Evolutionary conservation across 2,329 filamentous ascomycete species (phyloP).

Genomic region (Coniochaeta sp.): DNA sequence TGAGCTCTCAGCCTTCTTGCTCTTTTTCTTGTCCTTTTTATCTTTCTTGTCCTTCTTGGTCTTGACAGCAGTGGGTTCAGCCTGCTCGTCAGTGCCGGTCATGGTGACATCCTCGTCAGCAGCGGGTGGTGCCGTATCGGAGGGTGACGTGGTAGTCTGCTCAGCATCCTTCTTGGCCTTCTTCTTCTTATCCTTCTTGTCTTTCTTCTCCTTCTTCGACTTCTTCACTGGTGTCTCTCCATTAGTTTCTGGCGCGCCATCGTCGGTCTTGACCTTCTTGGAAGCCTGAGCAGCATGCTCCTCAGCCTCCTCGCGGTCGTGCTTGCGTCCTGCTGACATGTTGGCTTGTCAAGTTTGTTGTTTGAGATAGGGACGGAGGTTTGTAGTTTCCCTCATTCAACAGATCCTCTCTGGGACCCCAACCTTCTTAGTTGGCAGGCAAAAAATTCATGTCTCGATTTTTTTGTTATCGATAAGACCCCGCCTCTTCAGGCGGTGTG

Average conservation of each 20-base stretch:
- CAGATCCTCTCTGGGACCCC: neutral
- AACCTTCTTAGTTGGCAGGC: neutral
- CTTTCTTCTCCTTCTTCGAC: constrained; percentile 30
- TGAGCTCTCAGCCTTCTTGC: constrained; percentile 15
- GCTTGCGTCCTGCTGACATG: constrained; percentile 17
- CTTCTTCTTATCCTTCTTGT: constrained; percentile 27
- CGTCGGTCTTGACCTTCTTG: constrained; percentile 16
- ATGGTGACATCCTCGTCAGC: neutral
- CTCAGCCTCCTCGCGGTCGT: constrained; percentile 15
- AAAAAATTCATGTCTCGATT: neutral
- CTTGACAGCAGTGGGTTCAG: neutral
- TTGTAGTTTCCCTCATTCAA: neutral
- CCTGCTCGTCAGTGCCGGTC: neutral
- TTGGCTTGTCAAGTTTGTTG: neutral
- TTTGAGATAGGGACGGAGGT: neutral
- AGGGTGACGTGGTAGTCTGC: neutral
- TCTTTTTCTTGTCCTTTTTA: constrained; percentile 23
- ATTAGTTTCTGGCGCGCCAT: constrained; percentile 13
- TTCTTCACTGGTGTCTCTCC: constrained; percentile 9
- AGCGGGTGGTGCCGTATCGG: neutral
- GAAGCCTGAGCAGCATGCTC: constrained; percentile 10
- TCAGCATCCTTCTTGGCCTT: constrained; percentile 27
- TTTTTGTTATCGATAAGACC: neutral
- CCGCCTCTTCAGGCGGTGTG: neutral
- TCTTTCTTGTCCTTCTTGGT: constrained; percentile 12